Base-by-base conservation (phyloP, 345 rosid species). In the Microthlaspi erraticum region DNA sequence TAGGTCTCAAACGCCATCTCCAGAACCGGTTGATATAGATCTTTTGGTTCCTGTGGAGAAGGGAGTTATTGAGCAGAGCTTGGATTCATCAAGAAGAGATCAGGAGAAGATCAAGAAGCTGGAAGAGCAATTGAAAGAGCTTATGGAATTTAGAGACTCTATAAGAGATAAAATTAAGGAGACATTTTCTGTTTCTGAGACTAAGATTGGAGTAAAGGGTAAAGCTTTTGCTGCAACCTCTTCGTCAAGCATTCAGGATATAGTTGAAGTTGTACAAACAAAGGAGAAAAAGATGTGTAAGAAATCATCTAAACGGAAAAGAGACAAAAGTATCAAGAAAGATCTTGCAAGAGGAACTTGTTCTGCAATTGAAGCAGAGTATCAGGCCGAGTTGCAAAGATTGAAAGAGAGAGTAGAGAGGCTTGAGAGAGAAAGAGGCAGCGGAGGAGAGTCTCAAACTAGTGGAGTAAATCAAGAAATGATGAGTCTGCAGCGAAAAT, bases 31-130 rank as follows among this genome's bases (percentile, higher is more conserved):
- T 52, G 8, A 42, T 26, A n/a, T 12, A 8, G 23, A 60, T 42
- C 37, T 41, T 60, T 60, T 60, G 49, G 63, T 50, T 68, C 42
- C 41, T 10, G 73, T 74, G 20, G 76, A 68, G 29, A 62, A 64
- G 31, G 82, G 56, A 39, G 67, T 70, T 10, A 53, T 68, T 52
- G 85, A 74, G n/a, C 51, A 76, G 43, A 70, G 71, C 63, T 13
- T 59, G 39, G 64, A 73, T 49, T 48, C 66, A 39, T 65, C 66
- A 58, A 65, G 72, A 65, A 57, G 31, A 29, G 12, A 33, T 26
- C 5, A 45, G 83, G 88, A 90, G 34, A 86, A 82, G 75, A 84
- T 88, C 19, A 82, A 73, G 62, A 81, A 59, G 64, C 65, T 85
- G 3, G 89, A 86, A 26, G 84, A 78, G 32, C 59, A 55, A 16